A percentile compares a stretch with the other conserved stretches of the same genome.
phyloP scores from a whole-genome alignment of 1,139 yeast species.

The Pneumocystis oryctolagi region DNA sequence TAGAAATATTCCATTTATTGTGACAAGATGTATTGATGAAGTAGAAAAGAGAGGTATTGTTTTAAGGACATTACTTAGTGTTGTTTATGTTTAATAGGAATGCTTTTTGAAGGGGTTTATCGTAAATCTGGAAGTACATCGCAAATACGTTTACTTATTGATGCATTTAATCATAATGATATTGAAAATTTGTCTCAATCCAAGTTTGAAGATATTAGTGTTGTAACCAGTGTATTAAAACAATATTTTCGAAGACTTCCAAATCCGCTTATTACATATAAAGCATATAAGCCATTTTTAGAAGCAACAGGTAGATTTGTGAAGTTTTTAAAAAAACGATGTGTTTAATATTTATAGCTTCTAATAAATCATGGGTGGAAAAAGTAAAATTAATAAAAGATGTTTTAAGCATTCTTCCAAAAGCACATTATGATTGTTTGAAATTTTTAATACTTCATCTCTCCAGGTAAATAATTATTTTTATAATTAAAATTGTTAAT shows the following conservation, averaged over 20 bases:
- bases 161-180: constrained; percentile 25
- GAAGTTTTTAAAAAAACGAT: neutral
- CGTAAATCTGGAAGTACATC: constrained; percentile 81
- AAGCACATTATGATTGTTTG: constrained; percentile 44
- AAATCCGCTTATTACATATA: constrained; percentile 66
- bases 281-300: constrained; percentile 52
- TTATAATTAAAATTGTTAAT: neutral
- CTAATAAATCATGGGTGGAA: constrained; percentile 24
- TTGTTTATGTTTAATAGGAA: constrained; percentile 6
- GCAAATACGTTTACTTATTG: constrained; percentile 42
- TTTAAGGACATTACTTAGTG: neutral
- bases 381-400: constrained; percentile 25
- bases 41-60: constrained; percentile 51
- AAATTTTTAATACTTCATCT: constrained; percentile 2
- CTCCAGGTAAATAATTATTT: neutral
- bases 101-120: constrained; percentile 71
- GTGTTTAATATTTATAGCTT: constrained; percentile 24
- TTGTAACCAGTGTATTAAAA: constrained; percentile 73
- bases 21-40: constrained; percentile 59
- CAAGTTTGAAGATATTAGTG: constrained; percentile 61
- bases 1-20: constrained; percentile 49
- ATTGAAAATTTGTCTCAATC: constrained; percentile 23
- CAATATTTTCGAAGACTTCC: constrained; percentile 75
- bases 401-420: constrained; percentile 39
- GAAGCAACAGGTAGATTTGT: constrained; percentile 17